Conservation (phyloP, 75 land plant species). For the Isoetes taiwanensis region DNA sequence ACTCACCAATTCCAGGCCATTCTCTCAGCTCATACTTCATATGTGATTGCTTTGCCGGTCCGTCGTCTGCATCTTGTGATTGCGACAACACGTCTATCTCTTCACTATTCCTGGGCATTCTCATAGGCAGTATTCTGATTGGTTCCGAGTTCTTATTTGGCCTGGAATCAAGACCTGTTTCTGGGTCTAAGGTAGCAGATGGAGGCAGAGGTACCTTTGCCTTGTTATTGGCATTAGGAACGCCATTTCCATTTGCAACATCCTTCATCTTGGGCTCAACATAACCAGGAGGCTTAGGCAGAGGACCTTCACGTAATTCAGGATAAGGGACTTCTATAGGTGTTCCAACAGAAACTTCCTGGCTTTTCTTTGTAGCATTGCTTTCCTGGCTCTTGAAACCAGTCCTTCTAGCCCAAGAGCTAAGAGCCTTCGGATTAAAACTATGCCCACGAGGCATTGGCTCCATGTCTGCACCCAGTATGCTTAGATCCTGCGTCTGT, state of each 20-base stretch:
- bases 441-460: no score
- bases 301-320: not conserved
- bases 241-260: not conserved
- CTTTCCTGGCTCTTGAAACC: not conserved
- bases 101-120: not conserved
- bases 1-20: conserved; percentile 1
- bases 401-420: conserved; percentile 5
- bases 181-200: not conserved
- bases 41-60: not conserved
- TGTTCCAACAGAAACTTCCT: no score
- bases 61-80: conserved; percentile 2
- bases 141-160: not conserved
- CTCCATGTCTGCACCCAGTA: no score
- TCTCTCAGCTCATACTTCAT: conserved; percentile 6
- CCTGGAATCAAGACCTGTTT: not conserved
- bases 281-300: not conserved
- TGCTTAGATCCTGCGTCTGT: no score
- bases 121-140: not conserved
- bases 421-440: not conserved
- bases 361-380: no score
- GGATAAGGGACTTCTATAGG: no score
- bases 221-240: not conserved
- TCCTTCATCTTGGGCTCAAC: not conserved
- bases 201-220: not conserved
- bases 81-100: not conserved